Evolutionary conservation across 2,329 filamentous ascomycete species (phyloP), one percentile per base, ranked within the genome.

Genomic region (Diplodia intermedia): DNA sequence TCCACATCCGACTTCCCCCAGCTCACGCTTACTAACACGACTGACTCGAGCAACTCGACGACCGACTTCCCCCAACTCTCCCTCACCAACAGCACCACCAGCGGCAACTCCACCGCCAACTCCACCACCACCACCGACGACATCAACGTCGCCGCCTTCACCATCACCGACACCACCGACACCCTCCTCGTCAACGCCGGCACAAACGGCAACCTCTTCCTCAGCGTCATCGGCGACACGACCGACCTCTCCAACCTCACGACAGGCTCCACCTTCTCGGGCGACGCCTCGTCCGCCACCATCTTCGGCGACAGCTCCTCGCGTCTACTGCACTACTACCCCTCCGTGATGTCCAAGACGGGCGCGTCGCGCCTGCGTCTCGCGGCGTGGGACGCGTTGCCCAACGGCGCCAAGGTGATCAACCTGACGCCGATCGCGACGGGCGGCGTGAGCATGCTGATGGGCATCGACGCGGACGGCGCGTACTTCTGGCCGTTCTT

Each of bases 401-500:
- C 68, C 29, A 69, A 68, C 11, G 66, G 65, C 33, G 62, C 68
- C 2, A 56, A 54, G 26, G 31, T 71, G 7, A 66, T 71, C 40
- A 67, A 50, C 3, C 63, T 71, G 26, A 67, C 61, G 18, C 69
- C 65, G n/a, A 50, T 69, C 8, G 43, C 38, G 6, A 62, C 53
- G 4, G 43, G 47, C 1, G 56, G 56, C 8, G 50, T 52, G 2
- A 68, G 68, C 7, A 52, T 66, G 23, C 18, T 71, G 31, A 15
- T 71, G n/a, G 68, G 68, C 2, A 68, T 69, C 26, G 69, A 69
- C 31, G 56, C 66, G 0, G 36, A 67, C 7, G 69, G 68, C 23
- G 61, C 67, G 55, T 71, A 69, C 66, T 71, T 68, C 62, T 71
- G 66, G 57, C 68, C 66, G n/a, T 66, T 71, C 43, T 52, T 68